phyloP scores from a whole-genome alignment of 2,329 filamentous ascomycete genomes.

The Xylariaceae sp. region DNA sequence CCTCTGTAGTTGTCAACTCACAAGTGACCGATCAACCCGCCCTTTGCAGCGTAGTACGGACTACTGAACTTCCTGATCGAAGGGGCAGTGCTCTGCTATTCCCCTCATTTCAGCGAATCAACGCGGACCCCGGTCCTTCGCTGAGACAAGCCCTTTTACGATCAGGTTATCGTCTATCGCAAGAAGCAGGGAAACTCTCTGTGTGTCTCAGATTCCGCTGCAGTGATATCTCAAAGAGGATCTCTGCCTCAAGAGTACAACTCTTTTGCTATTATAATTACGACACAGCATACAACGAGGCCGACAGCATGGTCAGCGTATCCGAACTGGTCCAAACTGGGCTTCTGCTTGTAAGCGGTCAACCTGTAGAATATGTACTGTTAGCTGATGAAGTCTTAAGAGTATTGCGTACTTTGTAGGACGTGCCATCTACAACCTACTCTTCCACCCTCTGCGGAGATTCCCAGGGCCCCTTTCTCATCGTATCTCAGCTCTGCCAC shows the following conservation, averaged over 20 bases:
- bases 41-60: no score
- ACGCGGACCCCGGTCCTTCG: no score
- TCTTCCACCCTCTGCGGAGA: conserved; percentile 28
- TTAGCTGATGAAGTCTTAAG: conserved; percentile 1
- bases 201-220: no score
- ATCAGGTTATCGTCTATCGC: no score
- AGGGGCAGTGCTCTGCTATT: no score
- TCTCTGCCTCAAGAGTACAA: background rate
- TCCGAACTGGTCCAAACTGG: background rate
- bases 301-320: background rate
- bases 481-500: conserved; percentile 22
- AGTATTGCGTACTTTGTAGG: conserved; percentile 9
- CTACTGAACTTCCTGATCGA: no score
- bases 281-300: background rate
- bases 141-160: no score
- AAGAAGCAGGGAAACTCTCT: no score
- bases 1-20: no score
- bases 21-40: no score
- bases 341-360: background rate
- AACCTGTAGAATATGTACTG: background rate
- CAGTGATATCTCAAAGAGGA: no score
- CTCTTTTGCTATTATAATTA: background rate
- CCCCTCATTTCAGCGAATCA: no score
- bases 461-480: conserved; percentile 29
- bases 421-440: conserved; percentile 17